Percentiles rank a stretch among this genome's conserved stretches.
phyloP scores from a whole-genome alignment of 1,284 basidiomycete species.

The Taiwanofungus camphoratus region DNA sequence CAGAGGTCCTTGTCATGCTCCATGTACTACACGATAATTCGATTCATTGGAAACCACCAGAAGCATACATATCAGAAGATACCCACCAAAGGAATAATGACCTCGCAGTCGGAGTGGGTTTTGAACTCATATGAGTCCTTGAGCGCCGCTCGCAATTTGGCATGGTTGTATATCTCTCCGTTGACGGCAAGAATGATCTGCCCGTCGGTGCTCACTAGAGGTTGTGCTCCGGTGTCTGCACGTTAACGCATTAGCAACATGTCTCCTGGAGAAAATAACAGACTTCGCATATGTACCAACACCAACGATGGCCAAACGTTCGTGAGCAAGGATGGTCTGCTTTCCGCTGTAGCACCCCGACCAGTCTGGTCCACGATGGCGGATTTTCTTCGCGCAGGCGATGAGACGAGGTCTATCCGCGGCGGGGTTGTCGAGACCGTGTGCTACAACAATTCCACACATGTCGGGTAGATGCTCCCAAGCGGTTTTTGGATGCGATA shows the following conservation, averaged over 20 bases:
- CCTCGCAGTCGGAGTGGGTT: slow-evolving; percentile 98
- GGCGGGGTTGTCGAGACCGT: slow-evolving; percentile 69
- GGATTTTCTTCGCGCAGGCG: slow-evolving; percentile 81
- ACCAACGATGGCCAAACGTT: slow-evolving; percentile 95
- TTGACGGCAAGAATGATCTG: slow-evolving; percentile 91
- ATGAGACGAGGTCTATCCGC: slow-evolving; percentile 71
- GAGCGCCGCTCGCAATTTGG: slow-evolving; percentile 71
- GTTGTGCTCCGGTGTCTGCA: slow-evolving; percentile 94
- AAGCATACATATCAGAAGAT: slow-evolving; percentile 1
- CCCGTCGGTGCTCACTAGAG: slow-evolving; percentile 84
- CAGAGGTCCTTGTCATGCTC: slow-evolving; percentile 77
- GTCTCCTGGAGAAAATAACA: background rate
- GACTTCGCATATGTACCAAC: slow-evolving; percentile 67
- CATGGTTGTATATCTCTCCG: slow-evolving; percentile 99
- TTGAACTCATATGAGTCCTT: slow-evolving; percentile 76
- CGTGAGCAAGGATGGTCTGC: slow-evolving; percentile 79
- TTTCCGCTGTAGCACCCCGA: slow-evolving; percentile 87
- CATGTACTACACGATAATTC: slow-evolving; percentile 58
- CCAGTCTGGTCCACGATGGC: slow-evolving; percentile 96
- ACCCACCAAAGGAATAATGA: slow-evolving; percentile 87
- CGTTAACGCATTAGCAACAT: background rate
- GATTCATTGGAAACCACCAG: background rate
- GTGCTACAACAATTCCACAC: slow-evolving; percentile 88
- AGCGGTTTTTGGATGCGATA: background rate
- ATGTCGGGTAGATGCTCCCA: slow-evolving; percentile 36